A percentile compares a stretch with the other conserved stretches of the same genome.
Conservation (phyloP, 1,284 basidiomycete genomes). For the Trametes versicolor region DNA sequence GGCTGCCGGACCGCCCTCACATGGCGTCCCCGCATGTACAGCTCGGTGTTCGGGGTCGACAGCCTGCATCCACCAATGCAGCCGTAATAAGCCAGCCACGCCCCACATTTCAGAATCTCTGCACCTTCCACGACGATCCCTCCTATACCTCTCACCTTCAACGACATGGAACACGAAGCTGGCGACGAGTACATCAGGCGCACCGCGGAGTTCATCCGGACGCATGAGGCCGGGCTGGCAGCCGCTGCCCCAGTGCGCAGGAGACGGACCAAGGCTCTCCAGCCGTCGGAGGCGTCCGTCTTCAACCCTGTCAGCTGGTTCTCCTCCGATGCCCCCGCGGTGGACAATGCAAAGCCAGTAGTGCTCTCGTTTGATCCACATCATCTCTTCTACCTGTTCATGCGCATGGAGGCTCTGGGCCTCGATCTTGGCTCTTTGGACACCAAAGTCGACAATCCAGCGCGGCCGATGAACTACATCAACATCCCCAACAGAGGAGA, state of each 20-base stretch:
- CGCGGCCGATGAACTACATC: conserved; percentile 79
- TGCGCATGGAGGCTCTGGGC: conserved; percentile 85
- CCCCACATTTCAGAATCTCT: conserved; percentile 18
- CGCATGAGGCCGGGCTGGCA: conserved; percentile 76
- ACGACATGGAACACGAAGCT: conserved; percentile 65
- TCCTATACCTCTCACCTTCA: conserved; percentile 13
- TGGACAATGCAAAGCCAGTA: conserved; percentile 59
- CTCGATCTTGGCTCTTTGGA: conserved; percentile 85
- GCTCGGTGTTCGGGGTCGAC: conserved; percentile 23
- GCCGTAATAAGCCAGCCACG: conserved; percentile 29
- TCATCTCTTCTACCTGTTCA: conserved; percentile 88
- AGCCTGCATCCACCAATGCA: conserved; percentile 20
- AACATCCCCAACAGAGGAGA: conserved; percentile 64
- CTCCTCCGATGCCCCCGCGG: conserved; percentile 48
- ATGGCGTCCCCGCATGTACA: conserved; percentile 6
- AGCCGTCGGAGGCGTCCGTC: conserved; percentile 47
- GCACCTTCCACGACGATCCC: conserved; percentile 24
- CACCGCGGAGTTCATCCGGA: conserved; percentile 72
- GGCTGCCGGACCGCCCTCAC: neutral
- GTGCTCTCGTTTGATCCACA: conserved; percentile 80
- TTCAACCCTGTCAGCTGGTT: conserved; percentile 77
- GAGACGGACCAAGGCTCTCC: conserved; percentile 54
- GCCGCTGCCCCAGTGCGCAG: conserved; percentile 63
- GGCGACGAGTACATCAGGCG: conserved; percentile 81
- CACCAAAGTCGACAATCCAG: conserved; percentile 73